These are phyloP conservation scores for Boletus patriciae DNA, from an alignment of 768 basidiomycete species.

Conservation along the genomic window DNA sequence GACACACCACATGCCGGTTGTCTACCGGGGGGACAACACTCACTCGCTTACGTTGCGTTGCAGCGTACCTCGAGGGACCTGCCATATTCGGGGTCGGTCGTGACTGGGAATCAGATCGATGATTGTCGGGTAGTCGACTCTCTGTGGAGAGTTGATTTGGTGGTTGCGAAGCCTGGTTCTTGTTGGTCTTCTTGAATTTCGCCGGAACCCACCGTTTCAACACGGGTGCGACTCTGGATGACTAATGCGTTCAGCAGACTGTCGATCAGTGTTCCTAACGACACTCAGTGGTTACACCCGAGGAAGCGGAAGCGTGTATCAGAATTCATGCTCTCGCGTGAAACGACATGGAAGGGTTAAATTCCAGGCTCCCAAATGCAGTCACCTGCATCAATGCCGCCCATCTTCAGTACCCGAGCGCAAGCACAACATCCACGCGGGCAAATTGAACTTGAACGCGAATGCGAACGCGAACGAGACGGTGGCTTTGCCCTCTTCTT, in stretches of 20 bases:
- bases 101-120: no score
- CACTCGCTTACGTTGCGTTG: not conserved
- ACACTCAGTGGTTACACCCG: not conserved
- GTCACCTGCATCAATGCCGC: no score
- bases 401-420: not conserved
- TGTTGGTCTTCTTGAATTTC: not conserved
- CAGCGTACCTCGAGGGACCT: no score
- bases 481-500: no score
- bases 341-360: no score
- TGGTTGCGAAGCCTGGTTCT: not conserved
- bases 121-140: no score
- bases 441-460: not conserved
- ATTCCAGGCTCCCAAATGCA: no score
- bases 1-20: not conserved
- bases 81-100: no score
- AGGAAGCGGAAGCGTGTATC: not conserved
- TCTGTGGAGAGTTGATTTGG: not conserved
- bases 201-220: not conserved
- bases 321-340: not conserved
- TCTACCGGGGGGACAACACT: not conserved
- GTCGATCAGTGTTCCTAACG: no score
- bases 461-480: not conserved
- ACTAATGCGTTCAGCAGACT: no score
- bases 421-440: not conserved
- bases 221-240: not conserved